Base-by-base conservation (phyloP, 2,329 filamentous ascomycete species). In the Beauveria sp. region DNA sequence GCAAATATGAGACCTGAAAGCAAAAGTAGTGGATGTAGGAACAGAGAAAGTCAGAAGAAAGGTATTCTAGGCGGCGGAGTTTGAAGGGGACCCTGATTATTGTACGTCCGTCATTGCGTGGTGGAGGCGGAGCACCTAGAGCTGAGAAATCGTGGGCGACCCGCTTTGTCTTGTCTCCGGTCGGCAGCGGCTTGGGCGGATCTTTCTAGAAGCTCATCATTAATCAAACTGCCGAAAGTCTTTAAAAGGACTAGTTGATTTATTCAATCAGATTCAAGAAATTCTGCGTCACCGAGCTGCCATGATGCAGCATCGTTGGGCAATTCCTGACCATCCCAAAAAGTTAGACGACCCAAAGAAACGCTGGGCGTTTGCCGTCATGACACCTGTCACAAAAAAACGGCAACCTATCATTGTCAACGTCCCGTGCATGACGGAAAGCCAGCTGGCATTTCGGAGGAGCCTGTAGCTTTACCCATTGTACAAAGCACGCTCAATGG, bases 61-160 rank as follows among this genome's bases (percentile, higher is more conserved):
- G 16, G 14, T 14, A 30, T 14, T n/a, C 34, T 37, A 46, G 24
- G 12, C 14, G 43, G 55, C 55, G 55, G 55, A 57, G 55, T 57
- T 57, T 57, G n/a, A 18, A 22, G 24, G 41, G 54, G 54, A 56
- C 54, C 54, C 54, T 56, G 54, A 47, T 51, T 51, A 14, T 34
- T 22, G 16, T 18, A 18, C 44, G 55, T 18, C 34, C 34, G 34
- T 37, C 34, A 37, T 37, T 37, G 34, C 34, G 34, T 37, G n/a
- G 44, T 30, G n/a, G n/a, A 14, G 55, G 46, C 47, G 55, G 46
- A 58, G 46, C 46, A 50, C 46, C 34, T 14, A 28, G 9, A 20
- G 55, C 46, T 58, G 46, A 51, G 46, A 58, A 40, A 43, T 43
- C 44, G 46, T 30, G 16, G 26, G 22, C 34, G 55, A 50, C 55